Base-by-base conservation (phyloP, 164 flowering plant genomes). In the Annona cherimola region DNA sequence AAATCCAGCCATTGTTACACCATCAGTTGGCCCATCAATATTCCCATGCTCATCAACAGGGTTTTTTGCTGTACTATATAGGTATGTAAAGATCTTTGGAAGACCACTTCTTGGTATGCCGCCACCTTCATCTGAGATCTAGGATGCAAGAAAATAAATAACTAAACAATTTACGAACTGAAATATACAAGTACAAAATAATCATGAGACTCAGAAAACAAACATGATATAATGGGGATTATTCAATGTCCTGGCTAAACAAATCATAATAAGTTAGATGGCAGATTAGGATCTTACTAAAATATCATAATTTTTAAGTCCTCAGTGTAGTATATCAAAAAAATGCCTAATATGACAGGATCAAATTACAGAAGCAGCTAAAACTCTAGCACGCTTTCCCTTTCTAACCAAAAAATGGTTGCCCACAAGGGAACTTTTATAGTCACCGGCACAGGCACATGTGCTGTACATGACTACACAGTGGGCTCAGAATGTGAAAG, bases 81-180 rank as follows among this genome's bases (percentile, higher is more conserved):
- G 95, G 77, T 93, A 96, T 0, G 99, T 96, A 69, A 96, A 96
- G 18, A 96, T 92, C 73, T 81, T 91, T 20, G 96, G 88, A 50
- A 96, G 95, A 65, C 99, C 99, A 66, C 99, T 96, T 88, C 99
- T 88, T 55, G 90, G 83, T 55, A 96, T 96, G 12, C 99, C 99
- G 71, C 98, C 99, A 26, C 99, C 99, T 83, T 96, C 99, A 81
- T 96, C 98, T 66, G 99, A 93, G 43, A 93, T 87, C 99, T 96
- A 77, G 2, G 9, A 66, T 40, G n/a, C 8, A 66, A 76, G 19
- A 45, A 50, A 5, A 64, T 64, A 64, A 39, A 14, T 41, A 40
- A 64, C 40, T 39, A 41, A 8, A 50, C 14, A 41, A n/a, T 39
- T 8, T 39, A 64, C 18, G 42, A 16, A 14, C 43, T 18, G 41